Conservation (phyloP, 1,139 yeast species). For the Geotrichum aggregatum region DNA sequence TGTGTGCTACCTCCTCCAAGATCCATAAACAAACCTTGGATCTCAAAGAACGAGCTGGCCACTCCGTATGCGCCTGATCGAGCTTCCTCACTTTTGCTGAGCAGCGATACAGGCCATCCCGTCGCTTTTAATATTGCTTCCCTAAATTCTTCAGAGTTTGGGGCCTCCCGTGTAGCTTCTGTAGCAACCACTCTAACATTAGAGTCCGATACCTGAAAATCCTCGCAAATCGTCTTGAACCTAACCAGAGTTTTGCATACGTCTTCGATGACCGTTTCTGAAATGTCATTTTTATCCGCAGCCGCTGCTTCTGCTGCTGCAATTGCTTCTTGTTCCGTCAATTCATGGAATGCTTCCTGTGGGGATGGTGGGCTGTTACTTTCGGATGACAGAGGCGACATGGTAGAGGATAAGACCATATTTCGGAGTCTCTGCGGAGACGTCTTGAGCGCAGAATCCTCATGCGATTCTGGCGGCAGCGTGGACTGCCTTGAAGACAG, state of each 20-base stretch:
- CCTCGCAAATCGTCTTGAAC: slow-evolving; percentile 60
- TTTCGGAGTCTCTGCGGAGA: slow-evolving; percentile 22
- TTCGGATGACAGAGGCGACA: slow-evolving; percentile 10
- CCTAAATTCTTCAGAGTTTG: slow-evolving; percentile 54
- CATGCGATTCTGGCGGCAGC: slow-evolving; percentile 26
- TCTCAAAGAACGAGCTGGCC: slow-evolving; percentile 59
- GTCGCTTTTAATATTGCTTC: slow-evolving; percentile 50
- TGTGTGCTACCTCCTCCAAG: slow-evolving; percentile 65
- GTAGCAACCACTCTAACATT: slow-evolving; percentile 63
- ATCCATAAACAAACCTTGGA: slow-evolving; percentile 61
- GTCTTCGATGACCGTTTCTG: slow-evolving; percentile 51
- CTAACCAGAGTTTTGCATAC: slow-evolving; percentile 57
- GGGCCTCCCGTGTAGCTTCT: slow-evolving; percentile 62
- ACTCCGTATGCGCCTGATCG: slow-evolving; percentile 63
- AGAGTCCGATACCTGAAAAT: slow-evolving; percentile 57
- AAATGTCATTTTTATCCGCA: slow-evolving; percentile 48
- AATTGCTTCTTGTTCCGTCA: slow-evolving; percentile 18
- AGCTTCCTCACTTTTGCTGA: slow-evolving; percentile 59
- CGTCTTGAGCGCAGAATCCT: slow-evolving; percentile 37
- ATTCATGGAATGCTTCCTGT: not conserved
- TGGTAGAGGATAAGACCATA: slow-evolving; percentile 19
- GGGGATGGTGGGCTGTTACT: slow-evolving; percentile 6
- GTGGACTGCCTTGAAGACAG: slow-evolving; percentile 4
- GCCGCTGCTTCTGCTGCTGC: slow-evolving; percentile 28
- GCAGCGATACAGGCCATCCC: slow-evolving; percentile 56